Evolutionary conservation across 805 yeast species (phyloP).

Genomic region (Lipomyces lipofer): DNA sequence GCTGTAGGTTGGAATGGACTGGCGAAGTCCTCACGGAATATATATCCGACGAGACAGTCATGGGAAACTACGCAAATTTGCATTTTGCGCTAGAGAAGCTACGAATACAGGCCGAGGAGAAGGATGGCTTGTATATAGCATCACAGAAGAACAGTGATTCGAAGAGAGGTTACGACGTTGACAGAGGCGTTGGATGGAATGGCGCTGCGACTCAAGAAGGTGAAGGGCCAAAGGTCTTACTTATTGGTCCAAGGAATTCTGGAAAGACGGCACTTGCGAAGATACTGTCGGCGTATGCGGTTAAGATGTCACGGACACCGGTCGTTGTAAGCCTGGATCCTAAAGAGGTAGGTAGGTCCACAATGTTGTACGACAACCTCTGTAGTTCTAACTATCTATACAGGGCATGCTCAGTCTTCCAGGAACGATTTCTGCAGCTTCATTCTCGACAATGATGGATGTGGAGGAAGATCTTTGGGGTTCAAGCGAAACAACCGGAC

Average conservation of each 20-base stretch:
- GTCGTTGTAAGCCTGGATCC: constrained; percentile 80
- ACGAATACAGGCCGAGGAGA: constrained; percentile 38
- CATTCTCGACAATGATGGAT: constrained; percentile 77
- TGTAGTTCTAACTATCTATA: too few relatives aligned
- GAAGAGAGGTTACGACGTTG: neutral
- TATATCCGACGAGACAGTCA: constrained; percentile 67
- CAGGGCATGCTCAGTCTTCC: constrained; percentile 71
- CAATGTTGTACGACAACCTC: too few relatives aligned
- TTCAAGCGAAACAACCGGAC: constrained; percentile 72
- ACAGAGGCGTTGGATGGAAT: constrained; percentile 36
- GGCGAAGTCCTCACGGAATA: constrained; percentile 50
- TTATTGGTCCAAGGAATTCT: constrained; percentile 67
- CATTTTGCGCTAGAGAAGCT: constrained; percentile 73
- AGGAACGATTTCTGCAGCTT: constrained; percentile 81
- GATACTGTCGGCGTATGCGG: constrained; percentile 71
- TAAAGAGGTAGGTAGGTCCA: too few relatives aligned
- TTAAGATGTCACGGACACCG: constrained; percentile 66
- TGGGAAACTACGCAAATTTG: constrained; percentile 62
- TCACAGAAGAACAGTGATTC: constrained; percentile 39
- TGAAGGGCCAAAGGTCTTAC: constrained; percentile 56
- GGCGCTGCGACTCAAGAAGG: too few relatives aligned
- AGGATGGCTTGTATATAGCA: constrained; percentile 15
- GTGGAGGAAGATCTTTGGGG: constrained; percentile 74
- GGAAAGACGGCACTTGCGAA: constrained; percentile 82
- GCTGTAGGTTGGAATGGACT: constrained; percentile 58